phyloP scores from a whole-genome alignment of 2,329 filamentous ascomycete genomes.

The Akanthomyces uredinophilus region DNA sequence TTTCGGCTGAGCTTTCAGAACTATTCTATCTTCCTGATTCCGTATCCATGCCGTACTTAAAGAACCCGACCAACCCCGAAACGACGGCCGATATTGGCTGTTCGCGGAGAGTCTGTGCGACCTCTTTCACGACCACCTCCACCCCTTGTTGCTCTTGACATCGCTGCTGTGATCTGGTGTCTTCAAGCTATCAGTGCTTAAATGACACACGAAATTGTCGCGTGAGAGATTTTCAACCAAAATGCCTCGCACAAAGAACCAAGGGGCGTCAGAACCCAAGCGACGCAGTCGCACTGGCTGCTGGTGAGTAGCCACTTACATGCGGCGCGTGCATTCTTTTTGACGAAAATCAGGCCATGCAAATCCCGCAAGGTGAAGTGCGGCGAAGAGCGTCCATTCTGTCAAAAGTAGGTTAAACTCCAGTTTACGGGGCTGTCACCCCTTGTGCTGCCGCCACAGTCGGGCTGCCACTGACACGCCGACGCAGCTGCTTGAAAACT shows the following conservation, averaged over 20 bases:
- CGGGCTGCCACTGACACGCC: neutral
- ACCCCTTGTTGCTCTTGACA: neutral
- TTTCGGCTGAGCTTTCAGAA: conserved; percentile 1
- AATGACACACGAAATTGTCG: neutral
- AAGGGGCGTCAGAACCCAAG: conserved; percentile 39
- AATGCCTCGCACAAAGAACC: conserved; percentile 41
- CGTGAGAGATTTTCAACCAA: neutral
- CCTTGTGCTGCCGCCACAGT: neutral
- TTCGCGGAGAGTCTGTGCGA: neutral
- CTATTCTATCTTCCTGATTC: conserved; percentile 10
- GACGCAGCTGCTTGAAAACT: conserved; percentile 56
- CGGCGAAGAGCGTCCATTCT: conserved; percentile 70
- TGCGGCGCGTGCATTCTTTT: neutral
- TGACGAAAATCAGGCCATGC: conserved; percentile 56
- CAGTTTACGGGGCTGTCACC: neutral
- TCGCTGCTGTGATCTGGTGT: neutral
- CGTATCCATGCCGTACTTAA: conserved; percentile 11
- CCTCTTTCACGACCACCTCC: neutral
- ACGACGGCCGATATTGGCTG: conserved; percentile 4
- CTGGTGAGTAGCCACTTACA: conserved; percentile 30
- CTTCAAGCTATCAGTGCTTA: neutral
- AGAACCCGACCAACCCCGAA: neutral
- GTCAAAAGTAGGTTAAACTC: conserved; percentile 49
- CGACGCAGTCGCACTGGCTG: conserved; percentile 41
- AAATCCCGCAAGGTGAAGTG: conserved; percentile 71